Base-by-base conservation (phyloP, 2,329 filamentous ascomycete species). In the Aureobasidium sp. region DNA sequence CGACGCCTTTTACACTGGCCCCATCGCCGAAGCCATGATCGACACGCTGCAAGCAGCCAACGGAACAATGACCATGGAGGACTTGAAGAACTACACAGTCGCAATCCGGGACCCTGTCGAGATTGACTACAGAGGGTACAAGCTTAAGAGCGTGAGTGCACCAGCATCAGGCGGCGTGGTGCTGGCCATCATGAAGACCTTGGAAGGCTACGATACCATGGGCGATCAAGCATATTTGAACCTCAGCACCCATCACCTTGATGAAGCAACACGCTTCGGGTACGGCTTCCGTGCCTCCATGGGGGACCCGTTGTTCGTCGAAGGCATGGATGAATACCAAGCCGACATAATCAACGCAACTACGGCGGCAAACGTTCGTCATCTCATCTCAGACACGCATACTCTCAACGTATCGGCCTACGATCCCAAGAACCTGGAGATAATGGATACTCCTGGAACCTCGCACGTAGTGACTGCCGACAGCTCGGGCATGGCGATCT, bases 181-280 rank as follows among this genome's bases (percentile, higher is more conserved):
- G 4, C 77, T 95, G 66, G 85, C 83, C 60, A 85, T 87, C 2
- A 78, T 97, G 68, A 96, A 95, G 69, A 90, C 86, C 33, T 81
- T 96, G 73, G 87, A 93, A 71, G 87, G 89, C 19, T 95, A 90
- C 68, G 74, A 81, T 0, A 72, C 76, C 38, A 84, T 93, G 50
- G 85, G 83, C 19, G 74, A 83, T 1, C 73, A 76, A 1, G 75
- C 82, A 45, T 75, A 73, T 19, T 65, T 81, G 21, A 86, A 90
- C 66, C 75, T 95, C 0, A 90, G 86, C 38, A 87, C 86, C 0
- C 94, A 97, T 73, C 84, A 89, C 15, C 81, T 96, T 65, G 84
- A 90, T 68, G 94, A 97, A 77, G 88, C 91, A 13, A 90, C 96
- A 76, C 83, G 90, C 23, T 97, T 95, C 71, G 91, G 84, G 2